Base-by-base conservation (phyloP, 805 yeast species). In the Saccharomycopsis amapae region DNA sequence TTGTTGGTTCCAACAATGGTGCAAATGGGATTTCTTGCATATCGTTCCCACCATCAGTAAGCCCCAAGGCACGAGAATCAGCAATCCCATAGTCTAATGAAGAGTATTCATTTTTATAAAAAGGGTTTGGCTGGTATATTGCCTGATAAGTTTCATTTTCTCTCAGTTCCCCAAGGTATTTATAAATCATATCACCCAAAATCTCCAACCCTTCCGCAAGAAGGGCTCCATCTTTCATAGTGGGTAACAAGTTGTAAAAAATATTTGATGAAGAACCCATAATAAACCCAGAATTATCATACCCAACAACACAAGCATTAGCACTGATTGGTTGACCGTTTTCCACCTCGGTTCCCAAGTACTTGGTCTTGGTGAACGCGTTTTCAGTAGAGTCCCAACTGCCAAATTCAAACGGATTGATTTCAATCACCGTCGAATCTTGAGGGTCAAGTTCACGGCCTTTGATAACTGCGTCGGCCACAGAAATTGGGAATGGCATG, bases 231-330 rank as follows among this genome's bases (percentile, higher is more conserved):
- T 87, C 80, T n/a, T n/a, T n/a, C n/a, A n/a, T n/a, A n/a, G n/a
- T n/a, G n/a, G n/a, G n/a, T n/a, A n/a, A n/a, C n/a, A n/a, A n/a
- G 95, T 84, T 34, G 59, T 83, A 85, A 68, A 87, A 86, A 40
- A 87, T 62, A 1, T 89, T 71, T 2, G 94, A 82, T 1, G 95
- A 85, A 5, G 95, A 81, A 31, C 95, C 96, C 64, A 85, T 66
- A 24, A 85, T 64, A 58, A 77, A 88, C 4, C 95, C 94, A 5
- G 84, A 80, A 55, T 85, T 85, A 61, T 87, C 96, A 50, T 72
- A 79, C 2, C 38, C 38, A 19, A 87, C 2, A 65, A 72, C 47
- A 74, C 57, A 15, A 63, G 62, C 9, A 18, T 17, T 38, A 61
- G 55, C 12, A 64, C 63, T 34, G 4, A 55, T 55, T 7, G 23